phyloP scores from a whole-genome alignment of 2,329 filamentous ascomycete genomes.

The Westerdykella ornata region DNA sequence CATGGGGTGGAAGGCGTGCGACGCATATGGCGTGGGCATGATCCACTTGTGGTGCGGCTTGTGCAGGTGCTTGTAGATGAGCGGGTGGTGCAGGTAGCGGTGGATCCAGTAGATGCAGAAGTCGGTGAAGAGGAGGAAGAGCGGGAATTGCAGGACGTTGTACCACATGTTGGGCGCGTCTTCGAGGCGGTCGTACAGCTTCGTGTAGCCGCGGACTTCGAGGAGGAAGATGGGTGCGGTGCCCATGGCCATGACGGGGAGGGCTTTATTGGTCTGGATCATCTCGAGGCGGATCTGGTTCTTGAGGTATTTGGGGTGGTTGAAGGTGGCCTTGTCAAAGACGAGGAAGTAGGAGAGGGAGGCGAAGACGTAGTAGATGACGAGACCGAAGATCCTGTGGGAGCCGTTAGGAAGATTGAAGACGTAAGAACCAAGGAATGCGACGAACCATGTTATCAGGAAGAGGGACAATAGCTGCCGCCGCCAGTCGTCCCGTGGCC shows the following conservation, averaged over 20 bases:
- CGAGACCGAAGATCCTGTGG: slow-evolving; percentile 71
- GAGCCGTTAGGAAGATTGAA: slow-evolving; percentile 8
- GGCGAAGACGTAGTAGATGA: slow-evolving; percentile 80
- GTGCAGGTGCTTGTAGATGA: slow-evolving; percentile 80
- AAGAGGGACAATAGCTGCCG: slow-evolving; percentile 72
- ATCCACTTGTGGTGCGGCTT: slow-evolving; percentile 99
- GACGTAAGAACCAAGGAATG: not conserved
- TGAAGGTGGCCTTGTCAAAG: slow-evolving; percentile 83
- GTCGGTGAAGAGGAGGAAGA: slow-evolving; percentile 86
- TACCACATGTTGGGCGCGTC: slow-evolving; percentile 74
- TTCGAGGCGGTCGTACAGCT: slow-evolving; percentile 73
- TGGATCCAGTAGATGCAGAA: slow-evolving; percentile 89
- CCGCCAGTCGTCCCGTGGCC: slow-evolving; percentile 68
- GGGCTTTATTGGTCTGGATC: slow-evolving; percentile 63
- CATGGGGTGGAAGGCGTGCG: slow-evolving; percentile 88
- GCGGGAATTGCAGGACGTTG: slow-evolving; percentile 73
- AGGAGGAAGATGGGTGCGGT: slow-evolving; percentile 74
- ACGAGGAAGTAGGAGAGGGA: slow-evolving; percentile 78
- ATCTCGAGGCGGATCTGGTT: slow-evolving; percentile 88
- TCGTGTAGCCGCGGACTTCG: slow-evolving; percentile 78
- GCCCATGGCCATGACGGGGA: slow-evolving; percentile 76
- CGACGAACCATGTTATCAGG: slow-evolving; percentile 70
- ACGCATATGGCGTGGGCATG: slow-evolving; percentile 90
- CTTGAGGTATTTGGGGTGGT: slow-evolving; percentile 91
- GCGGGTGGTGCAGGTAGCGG: slow-evolving; percentile 72